Evolutionary conservation across 2,329 filamentous ascomycete genomes (phyloP), one percentile per base, ranked within the genome.

Genomic region (Lasiodiplodia sp.): DNA sequence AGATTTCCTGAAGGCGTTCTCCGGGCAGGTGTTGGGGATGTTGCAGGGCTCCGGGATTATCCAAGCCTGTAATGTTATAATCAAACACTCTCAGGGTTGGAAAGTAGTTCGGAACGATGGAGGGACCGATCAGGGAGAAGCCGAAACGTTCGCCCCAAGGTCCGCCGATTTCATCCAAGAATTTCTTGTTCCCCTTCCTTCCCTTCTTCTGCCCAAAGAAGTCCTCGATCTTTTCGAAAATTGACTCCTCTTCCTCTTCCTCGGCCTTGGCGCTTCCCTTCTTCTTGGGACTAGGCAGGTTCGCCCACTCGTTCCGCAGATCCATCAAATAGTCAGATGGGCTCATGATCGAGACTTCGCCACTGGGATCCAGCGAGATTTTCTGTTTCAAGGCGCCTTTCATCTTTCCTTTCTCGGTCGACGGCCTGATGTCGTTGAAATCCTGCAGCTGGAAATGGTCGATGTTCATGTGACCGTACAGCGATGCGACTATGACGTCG

Each of bases 391-490:
- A 6, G 66, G 68, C 40, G 40, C 72, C 72, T 16, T 73, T 69
- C 81, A 84, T 82, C 21, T 71, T 75, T 5, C 83, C 83, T 44
- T 80, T 77, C 69, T 80, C 78, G 1, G 84, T 80, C 31, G 82
- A 81, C 58, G 93, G 85, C 70, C 92, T 86, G 66, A 97, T 85
- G 0, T 97, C 87, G 51, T 91, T 85, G 68, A 89, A 92, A 77
- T 98, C 95, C 74, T 97, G 93, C 18, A 99, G 82, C 76, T 98
- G 87, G 80, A 99, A 99, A 79, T 99, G 96, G 75, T 99, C 96
- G 72, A 97, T 92, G 76, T 99, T 99, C 96, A 99, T 98, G 78
- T 99, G 96, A 1, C 95, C 96, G 76, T 92, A 99, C 6, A 97
- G 76, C 31, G 89, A 89, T 14, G 88, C 89, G 23, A 94, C 86